Evolutionary conservation across 2,329 filamentous ascomycete genomes (phyloP).

Genomic region (Verticillium nonalfalfae): DNA sequence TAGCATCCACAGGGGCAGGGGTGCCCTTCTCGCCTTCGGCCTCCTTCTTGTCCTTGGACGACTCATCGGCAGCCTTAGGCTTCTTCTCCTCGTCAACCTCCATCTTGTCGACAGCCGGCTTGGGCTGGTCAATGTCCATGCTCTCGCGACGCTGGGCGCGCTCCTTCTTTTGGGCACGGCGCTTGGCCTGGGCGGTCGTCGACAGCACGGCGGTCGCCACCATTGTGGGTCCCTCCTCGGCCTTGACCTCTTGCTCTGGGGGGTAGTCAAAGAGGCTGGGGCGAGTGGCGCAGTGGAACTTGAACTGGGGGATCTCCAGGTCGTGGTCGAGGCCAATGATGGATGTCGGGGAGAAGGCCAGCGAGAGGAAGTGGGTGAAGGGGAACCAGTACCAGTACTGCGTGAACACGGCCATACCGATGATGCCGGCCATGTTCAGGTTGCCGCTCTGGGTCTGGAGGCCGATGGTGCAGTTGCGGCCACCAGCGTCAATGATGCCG

Average conservation of each 20-base stretch:
- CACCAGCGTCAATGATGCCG: conserved; percentile 96
- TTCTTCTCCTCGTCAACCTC: conserved; percentile 67
- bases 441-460: conserved; percentile 97
- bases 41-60: conserved; percentile 56
- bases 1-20: conserved; percentile 44
- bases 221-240: conserved; percentile 86
- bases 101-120: conserved; percentile 70
- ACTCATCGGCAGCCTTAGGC: conserved; percentile 36
- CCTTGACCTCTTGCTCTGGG: conserved; percentile 90
- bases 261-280: conserved; percentile 98
- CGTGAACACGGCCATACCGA: conserved; percentile 96
- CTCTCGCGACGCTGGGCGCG: conserved; percentile 82
- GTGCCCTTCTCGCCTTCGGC: conserved; percentile 46
- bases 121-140: conserved; percentile 90
- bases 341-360: conserved; percentile 94
- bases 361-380: conserved; percentile 91
- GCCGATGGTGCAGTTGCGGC: conserved; percentile 96
- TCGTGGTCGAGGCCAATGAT: conserved; percentile 94
- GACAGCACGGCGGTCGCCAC: conserved; percentile 94
- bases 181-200: conserved; percentile 94
- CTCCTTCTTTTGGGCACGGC: conserved; percentile 90
- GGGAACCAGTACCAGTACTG: conserved; percentile 99
- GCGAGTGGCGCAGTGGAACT: conserved; percentile 90
- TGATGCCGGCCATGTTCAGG: conserved; percentile 96
- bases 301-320: conserved; percentile 87